Evolutionary conservation across 2,329 filamentous ascomycete species (phyloP).

Genomic region (Aspergillus alliaceus): DNA sequence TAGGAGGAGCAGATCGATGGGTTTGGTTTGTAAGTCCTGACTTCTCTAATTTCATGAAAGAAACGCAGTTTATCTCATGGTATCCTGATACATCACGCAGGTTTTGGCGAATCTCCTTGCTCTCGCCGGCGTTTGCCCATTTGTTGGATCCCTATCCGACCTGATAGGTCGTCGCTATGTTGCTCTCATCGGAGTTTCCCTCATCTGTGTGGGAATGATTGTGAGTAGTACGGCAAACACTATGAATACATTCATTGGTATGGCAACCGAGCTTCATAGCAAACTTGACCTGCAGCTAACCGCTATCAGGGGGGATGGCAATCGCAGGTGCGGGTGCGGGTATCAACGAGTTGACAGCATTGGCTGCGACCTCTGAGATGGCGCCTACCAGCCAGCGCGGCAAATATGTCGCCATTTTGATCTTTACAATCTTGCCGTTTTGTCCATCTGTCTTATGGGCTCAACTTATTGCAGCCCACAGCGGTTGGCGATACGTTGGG

Average conservation of each 20-base stretch:
- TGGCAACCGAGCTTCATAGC: constrained; percentile 8
- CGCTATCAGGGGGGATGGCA: constrained; percentile 50
- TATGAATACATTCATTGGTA: constrained; percentile 64
- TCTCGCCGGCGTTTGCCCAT: constrained; percentile 58
- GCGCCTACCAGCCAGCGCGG: constrained; percentile 66
- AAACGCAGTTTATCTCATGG: neutral
- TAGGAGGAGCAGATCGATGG: constrained; percentile 61
- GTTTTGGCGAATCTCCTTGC: constrained; percentile 55
- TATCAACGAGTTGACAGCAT: constrained; percentile 66
- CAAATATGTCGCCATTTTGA: constrained; percentile 60
- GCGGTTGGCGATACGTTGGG: constrained; percentile 46
- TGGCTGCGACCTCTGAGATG: constrained; percentile 68
- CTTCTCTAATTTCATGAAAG: neutral
- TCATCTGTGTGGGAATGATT: constrained; percentile 61
- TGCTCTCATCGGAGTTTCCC: constrained; percentile 53
- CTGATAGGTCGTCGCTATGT: constrained; percentile 63
- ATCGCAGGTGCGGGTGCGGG: constrained; percentile 66
- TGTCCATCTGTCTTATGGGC: constrained; percentile 62
- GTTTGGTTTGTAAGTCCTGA: constrained; percentile 55
- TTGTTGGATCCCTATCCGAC: constrained; percentile 67
- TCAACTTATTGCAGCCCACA: constrained; percentile 54
- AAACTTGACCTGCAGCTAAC: constrained; percentile 1
- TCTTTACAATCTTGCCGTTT: constrained; percentile 64
- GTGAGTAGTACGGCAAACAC: constrained; percentile 57
- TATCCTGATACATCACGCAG: constrained; percentile 14